Evolutionary conservation across 2,329 filamentous ascomycete species (phyloP).

Genomic region (Fusarium buxicola): DNA sequence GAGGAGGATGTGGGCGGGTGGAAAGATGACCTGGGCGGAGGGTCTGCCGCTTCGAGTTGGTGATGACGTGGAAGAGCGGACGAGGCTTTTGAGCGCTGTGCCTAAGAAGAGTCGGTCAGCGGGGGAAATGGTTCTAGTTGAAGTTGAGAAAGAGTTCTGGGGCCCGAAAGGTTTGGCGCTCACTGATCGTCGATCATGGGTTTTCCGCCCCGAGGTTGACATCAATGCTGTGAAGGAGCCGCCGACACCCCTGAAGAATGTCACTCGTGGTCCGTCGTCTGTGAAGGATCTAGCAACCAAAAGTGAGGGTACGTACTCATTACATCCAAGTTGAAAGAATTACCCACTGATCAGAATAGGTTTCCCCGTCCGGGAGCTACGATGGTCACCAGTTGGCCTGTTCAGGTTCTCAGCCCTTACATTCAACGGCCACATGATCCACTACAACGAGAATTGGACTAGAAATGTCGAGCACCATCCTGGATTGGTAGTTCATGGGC

Average conservation of each 20-base stretch:
- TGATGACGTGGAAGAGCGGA: constrained; percentile 67
- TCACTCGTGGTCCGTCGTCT: constrained; percentile 41
- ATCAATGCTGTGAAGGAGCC: constrained; percentile 23
- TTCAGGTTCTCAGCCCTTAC: constrained; percentile 88
- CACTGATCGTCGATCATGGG: constrained; percentile 65
- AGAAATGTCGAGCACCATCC: constrained; percentile 75
- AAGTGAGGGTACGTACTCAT: constrained; percentile 14
- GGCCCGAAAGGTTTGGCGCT: constrained; percentile 63
- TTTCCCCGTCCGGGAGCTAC: constrained; percentile 47
- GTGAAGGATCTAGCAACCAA: constrained; percentile 39
- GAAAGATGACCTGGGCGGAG: constrained; percentile 63
- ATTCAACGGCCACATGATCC: constrained; percentile 88
- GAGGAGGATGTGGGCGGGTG: constrained; percentile 76
- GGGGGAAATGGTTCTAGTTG: constrained; percentile 72
- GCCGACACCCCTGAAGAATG: constrained; percentile 31
- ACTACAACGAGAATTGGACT: constrained; percentile 78
- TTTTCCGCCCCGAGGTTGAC: constrained; percentile 56
- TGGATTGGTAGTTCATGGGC: constrained; percentile 81
- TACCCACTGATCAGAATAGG: constrained; percentile 19
- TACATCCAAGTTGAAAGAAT: fast-evolving
- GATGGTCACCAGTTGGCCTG: constrained; percentile 64
- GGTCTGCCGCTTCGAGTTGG: constrained; percentile 60
- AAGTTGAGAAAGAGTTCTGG: constrained; percentile 70
- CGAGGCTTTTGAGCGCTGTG: constrained; percentile 63
- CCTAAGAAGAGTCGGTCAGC: constrained; percentile 66